Evolutionary conservation across 2,329 filamentous ascomycete species (phyloP).

Genomic region (Xylariaceae sp.): DNA sequence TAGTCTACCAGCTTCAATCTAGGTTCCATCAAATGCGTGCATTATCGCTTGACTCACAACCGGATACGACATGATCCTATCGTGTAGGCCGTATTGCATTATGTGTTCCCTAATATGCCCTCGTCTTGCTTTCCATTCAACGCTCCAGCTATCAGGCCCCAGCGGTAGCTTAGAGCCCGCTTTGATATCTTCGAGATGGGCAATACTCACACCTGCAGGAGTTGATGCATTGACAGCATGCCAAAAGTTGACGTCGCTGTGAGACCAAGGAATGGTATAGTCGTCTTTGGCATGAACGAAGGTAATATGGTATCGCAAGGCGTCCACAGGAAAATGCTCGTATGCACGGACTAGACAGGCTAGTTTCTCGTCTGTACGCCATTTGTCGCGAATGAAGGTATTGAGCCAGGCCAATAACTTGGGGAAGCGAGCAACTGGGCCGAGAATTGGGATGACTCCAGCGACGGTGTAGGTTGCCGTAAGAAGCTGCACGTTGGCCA

Average conservation of each 20-base stretch:
- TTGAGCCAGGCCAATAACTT: constrained; percentile 44
- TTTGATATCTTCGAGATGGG: constrained; percentile 44
- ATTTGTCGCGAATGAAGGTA: constrained; percentile 47
- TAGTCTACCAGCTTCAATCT: neutral
- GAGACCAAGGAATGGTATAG: constrained; percentile 48
- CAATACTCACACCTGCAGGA: constrained; percentile 18
- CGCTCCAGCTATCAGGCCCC: constrained; percentile 36
- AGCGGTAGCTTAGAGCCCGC: constrained; percentile 44
- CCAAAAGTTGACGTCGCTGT: constrained; percentile 52
- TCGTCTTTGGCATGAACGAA: constrained; percentile 53
- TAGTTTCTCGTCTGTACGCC: constrained; percentile 49
- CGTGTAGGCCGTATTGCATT: constrained; percentile 54
- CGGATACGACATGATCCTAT: constrained; percentile 57
- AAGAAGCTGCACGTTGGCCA: constrained; percentile 52
- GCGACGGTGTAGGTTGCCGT: constrained; percentile 57
- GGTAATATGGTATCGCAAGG: constrained; percentile 41
- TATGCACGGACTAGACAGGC: constrained; percentile 40
- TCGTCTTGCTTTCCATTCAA: constrained; percentile 44
- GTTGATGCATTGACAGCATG: constrained; percentile 51
- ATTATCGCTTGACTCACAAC: constrained; percentile 51
- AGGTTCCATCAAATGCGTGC: constrained; percentile 37
- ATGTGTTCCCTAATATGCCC: constrained; percentile 55
- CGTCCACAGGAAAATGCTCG: constrained; percentile 28
- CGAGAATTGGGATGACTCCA: constrained; percentile 52
- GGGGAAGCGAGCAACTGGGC: constrained; percentile 49